Evolutionary conservation across 768 basidiomycete species (phyloP).

Genomic region (Xerocomellus amylosporus): DNA sequence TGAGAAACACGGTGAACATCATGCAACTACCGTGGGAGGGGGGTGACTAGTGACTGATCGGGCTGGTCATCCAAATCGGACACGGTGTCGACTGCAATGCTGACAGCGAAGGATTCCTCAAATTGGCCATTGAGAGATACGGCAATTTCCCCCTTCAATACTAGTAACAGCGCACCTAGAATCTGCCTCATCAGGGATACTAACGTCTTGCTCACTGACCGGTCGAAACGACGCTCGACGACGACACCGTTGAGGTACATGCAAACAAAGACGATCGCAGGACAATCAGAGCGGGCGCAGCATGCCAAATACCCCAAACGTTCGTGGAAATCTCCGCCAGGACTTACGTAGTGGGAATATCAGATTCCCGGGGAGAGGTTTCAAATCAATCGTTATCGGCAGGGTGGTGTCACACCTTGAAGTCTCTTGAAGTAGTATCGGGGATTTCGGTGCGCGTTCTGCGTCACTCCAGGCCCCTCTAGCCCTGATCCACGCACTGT

Average conservation of each 20-base stretch:
- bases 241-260: background rate
- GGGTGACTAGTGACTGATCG: too few relatives aligned
- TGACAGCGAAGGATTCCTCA: background rate
- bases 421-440: too few relatives aligned
- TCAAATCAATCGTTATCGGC: too few relatives aligned
- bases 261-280: background rate
- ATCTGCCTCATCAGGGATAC: background rate
- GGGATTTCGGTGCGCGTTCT: background rate
- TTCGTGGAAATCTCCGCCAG: background rate
- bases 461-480: background rate
- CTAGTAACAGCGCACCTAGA: background rate
- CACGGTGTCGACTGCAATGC: background rate
- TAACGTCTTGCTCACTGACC: background rate
- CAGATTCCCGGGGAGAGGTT: too few relatives aligned
- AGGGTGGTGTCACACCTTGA: too few relatives aligned
- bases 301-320: background rate
- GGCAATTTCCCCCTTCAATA: background rate
- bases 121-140: background rate
- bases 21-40: background rate
- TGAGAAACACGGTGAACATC: background rate
- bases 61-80: background rate
- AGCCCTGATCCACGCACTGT: constrained; percentile 2
- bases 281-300: background rate
- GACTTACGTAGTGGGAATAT: background rate
- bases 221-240: background rate